A percentile compares a stretch with the other conserved stretches of the same genome.
Evolutionary conservation across 2,329 filamentous ascomycete species (phyloP).

Genomic region (Penicillium sp.): DNA sequence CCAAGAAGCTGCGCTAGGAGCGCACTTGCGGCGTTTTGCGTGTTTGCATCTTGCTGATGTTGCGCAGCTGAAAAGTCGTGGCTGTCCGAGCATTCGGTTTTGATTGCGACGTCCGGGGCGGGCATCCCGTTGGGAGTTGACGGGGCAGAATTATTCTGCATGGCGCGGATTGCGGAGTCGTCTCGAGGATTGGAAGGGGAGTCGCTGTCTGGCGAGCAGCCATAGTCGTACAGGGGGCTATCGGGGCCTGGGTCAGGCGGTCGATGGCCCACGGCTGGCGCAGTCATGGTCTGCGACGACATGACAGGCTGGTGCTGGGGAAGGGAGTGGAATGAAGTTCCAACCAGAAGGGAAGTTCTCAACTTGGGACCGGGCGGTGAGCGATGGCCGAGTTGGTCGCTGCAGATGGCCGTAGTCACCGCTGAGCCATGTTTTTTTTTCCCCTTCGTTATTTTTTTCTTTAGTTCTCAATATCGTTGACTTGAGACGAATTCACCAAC

Average conservation of each 20-base stretch:
- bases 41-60: constrained; percentile 35
- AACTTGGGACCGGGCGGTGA: constrained; percentile 27
- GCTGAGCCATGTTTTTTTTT: constrained; percentile 4
- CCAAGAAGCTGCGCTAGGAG: constrained; percentile 45
- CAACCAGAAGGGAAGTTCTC: constrained; percentile 30
- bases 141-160: constrained; percentile 41
- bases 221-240: constrained; percentile 43
- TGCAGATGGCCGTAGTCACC: constrained; percentile 25
- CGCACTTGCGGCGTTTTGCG: constrained; percentile 44
- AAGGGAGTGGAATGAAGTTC: constrained; percentile 24
- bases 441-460: neutral
- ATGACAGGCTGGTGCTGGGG: constrained; percentile 38
- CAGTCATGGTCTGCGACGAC: constrained; percentile 51
- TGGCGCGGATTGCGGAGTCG: constrained; percentile 41
- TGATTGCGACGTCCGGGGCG: constrained; percentile 33
- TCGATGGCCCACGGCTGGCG: constrained; percentile 48
- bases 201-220: constrained; percentile 29
- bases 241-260: constrained; percentile 45
- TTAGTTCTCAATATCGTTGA: neutral
- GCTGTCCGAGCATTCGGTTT: constrained; percentile 32
- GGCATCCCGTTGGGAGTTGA: constrained; percentile 33
- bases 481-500: neutral
- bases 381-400: constrained; percentile 25
- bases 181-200: constrained; percentile 32
- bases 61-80: constrained; percentile 23